These are phyloP conservation scores for Ceratobasidium sp. DNA, from an alignment of 1,284 basidiomycete species.

Conservation along the genomic window DNA sequence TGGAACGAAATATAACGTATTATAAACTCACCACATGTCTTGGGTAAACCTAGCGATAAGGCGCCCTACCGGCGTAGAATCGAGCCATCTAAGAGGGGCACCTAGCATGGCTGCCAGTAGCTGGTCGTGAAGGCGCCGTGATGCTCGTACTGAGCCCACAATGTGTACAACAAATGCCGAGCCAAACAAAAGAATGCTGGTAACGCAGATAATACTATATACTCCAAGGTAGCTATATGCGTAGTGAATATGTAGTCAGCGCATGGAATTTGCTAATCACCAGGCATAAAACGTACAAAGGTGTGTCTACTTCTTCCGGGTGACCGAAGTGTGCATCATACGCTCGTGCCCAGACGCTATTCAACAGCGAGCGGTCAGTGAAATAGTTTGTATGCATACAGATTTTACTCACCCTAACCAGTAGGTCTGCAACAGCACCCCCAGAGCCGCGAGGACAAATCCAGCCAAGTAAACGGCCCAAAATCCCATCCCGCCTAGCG, in stretches of 20 bases:
- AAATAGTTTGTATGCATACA: background rate
- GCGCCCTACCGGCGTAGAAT: conserved; percentile 60
- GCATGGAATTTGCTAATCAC: too few species aligned
- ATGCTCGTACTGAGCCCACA: conserved; percentile 65
- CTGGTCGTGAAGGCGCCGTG: conserved; percentile 67
- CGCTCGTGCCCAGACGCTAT: conserved; percentile 57
- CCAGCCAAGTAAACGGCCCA: conserved; percentile 53
- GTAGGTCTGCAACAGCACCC: conserved; percentile 48
- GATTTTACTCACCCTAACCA: conserved; percentile 48
- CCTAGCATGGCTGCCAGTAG: conserved; percentile 71
- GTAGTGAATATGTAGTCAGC: conserved; percentile 29
- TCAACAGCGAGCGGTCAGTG: too few species aligned
- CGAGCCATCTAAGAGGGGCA: conserved; percentile 65
- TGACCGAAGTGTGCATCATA: conserved; percentile 55
- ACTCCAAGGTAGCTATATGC: conserved; percentile 54
- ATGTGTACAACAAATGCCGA: conserved; percentile 58
- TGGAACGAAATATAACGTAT: conserved; percentile 7
- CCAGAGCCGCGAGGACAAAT: conserved; percentile 41
- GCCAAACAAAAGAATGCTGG: conserved; percentile 41
- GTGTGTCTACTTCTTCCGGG: conserved; percentile 54
- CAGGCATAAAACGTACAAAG: conserved; percentile 44
- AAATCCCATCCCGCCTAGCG: conserved; percentile 60
- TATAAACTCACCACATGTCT: conserved; percentile 60
- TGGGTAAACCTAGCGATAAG: conserved; percentile 61
- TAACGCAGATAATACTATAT: conserved; percentile 54